Evolutionary conservation across 2,329 filamentous ascomycete genomes (phyloP).

Genomic region (Clathrospora elynae): DNA sequence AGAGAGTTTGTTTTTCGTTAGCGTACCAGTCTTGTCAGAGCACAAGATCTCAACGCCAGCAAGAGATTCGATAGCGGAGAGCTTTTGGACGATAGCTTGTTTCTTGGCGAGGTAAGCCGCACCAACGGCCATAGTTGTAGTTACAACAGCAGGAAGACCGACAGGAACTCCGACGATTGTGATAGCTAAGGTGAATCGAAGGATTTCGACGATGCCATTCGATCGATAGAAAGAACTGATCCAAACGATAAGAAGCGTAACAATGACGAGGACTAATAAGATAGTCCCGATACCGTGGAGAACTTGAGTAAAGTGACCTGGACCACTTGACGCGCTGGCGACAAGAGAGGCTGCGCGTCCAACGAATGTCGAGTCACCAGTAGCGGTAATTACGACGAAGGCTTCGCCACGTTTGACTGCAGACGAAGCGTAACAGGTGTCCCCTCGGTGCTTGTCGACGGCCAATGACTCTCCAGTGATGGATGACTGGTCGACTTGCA

Average conservation of each 20-base stretch:
- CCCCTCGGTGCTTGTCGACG: slow-evolving; percentile 83
- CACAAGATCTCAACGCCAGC: slow-evolving; percentile 93
- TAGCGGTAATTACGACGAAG: slow-evolving; percentile 80
- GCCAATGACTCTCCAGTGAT: slow-evolving; percentile 92
- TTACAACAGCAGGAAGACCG: slow-evolving; percentile 90
- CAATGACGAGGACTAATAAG: slow-evolving; percentile 77
- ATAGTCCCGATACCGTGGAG: slow-evolving; percentile 84
- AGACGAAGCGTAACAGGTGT: slow-evolving; percentile 83
- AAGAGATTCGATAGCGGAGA: slow-evolving; percentile 88
- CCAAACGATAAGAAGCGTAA: slow-evolving; percentile 84
- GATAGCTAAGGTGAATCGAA: slow-evolving; percentile 84
- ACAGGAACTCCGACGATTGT: slow-evolving; percentile 92
- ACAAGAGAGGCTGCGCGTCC: slow-evolving; percentile 87
- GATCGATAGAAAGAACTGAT: slow-evolving; percentile 86
- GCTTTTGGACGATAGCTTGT: slow-evolving; percentile 91
- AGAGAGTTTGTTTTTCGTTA: slow-evolving; percentile 94
- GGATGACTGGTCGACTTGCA: slow-evolving; percentile 89
- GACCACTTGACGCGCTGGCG: slow-evolving; percentile 72
- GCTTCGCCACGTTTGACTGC: slow-evolving; percentile 89
- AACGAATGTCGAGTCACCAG: slow-evolving; percentile 88
- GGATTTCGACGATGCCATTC: slow-evolving; percentile 76
- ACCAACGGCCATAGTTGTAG: slow-evolving; percentile 93
- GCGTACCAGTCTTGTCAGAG: slow-evolving; percentile 91
- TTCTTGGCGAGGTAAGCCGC: slow-evolving; percentile 90
- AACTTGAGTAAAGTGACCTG: slow-evolving; percentile 89